Percentiles rank a stretch among this genome's conserved stretches.
These are phyloP conservation scores for Cystobasidiaceae sp. DNA, from an alignment of 1,284 basidiomycete species.

Conservation along the genomic window DNA sequence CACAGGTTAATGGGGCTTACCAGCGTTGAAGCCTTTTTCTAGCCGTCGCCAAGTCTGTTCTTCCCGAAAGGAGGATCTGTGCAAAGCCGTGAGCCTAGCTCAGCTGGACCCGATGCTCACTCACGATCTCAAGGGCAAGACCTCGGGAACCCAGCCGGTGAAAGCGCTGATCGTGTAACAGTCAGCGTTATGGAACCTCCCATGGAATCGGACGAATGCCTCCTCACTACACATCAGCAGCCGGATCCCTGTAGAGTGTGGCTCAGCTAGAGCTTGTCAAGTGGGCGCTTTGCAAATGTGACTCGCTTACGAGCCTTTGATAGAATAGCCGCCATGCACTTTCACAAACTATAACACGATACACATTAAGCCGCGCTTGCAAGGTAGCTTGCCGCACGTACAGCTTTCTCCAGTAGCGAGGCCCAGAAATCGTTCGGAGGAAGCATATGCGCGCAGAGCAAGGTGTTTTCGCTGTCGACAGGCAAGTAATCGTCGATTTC, in stretches of 20 bases:
- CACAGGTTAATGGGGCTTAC: constrained; percentile 61
- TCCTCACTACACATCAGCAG: constrained; percentile 14
- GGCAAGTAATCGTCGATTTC: constrained; percentile 70
- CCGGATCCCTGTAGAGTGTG: constrained; percentile 50
- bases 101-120: not conserved
- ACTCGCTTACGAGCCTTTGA: constrained; percentile 72
- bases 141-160: constrained; percentile 88
- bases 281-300: not conserved
- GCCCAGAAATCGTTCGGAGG: constrained; percentile 58
- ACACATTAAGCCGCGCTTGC: constrained; percentile 42
- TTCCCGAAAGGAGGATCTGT: constrained; percentile 64
- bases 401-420: constrained; percentile 75
- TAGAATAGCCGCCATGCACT: constrained; percentile 80
- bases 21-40: constrained; percentile 55
- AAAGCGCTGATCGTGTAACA: constrained; percentile 55
- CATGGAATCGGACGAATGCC: too few relatives aligned
- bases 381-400: constrained; percentile 51
- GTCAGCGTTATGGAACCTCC: constrained; percentile 55
- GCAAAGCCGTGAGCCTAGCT: not conserved
- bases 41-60: constrained; percentile 76
- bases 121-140: constrained; percentile 65
- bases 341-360: constrained; percentile 65
- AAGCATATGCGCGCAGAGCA: constrained; percentile 59
- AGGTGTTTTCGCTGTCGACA: constrained; percentile 53
- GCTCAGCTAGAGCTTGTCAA: constrained; percentile 55